Evolutionary conservation across 768 basidiomycete species (phyloP), one percentile per base, ranked within the genome.

Genomic region (Tylopilus sp.): DNA sequence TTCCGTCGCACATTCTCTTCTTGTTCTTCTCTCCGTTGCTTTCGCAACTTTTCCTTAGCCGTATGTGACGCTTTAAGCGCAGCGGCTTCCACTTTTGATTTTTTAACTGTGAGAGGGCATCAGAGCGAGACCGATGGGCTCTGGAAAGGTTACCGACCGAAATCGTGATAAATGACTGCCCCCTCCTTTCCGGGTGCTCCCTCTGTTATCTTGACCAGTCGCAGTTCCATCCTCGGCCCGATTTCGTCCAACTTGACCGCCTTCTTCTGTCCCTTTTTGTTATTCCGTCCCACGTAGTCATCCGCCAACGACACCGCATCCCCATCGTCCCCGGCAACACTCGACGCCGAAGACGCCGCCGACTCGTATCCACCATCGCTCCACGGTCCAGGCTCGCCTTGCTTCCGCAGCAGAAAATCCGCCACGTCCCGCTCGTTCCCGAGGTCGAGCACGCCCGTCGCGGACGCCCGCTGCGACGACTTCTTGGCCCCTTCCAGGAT

Each of bases 211-310:
- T 99, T 99, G 59, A 98, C 82, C 59, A 99, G 72, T 56, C 81
- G 79, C 58, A 98, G 72, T 70, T 99, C 97, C 84, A 99, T 86
- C 64, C 97, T 77, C 36, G 97, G 97, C 1, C 97, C 97, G 40
- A 98, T 82, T 71, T 99, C 97, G 48, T 95, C 89, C 47, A 99
- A 74, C 58, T 85, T 79, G 11, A 99, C 91, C 6, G 97, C 95
- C 58, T 91, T 82, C 72, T 87, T 84, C 64, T 89, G 86, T 0
- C 93, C 95, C 67, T 86, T 91, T 67, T 84, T 88, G 67, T 98
- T 99, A 58, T 94, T 95, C 64, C 95, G 72, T 22, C 95, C 95
- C 40, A 97, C 89, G 65, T 98, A 98, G 67, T 98, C 92, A 53
- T 85, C 88, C 25, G 93, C 91, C 43, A 99, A 73, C 53, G 85